These are phyloP conservation scores for Candida maris DNA, from an alignment of 805 yeast species.

Conservation along the genomic window DNA sequence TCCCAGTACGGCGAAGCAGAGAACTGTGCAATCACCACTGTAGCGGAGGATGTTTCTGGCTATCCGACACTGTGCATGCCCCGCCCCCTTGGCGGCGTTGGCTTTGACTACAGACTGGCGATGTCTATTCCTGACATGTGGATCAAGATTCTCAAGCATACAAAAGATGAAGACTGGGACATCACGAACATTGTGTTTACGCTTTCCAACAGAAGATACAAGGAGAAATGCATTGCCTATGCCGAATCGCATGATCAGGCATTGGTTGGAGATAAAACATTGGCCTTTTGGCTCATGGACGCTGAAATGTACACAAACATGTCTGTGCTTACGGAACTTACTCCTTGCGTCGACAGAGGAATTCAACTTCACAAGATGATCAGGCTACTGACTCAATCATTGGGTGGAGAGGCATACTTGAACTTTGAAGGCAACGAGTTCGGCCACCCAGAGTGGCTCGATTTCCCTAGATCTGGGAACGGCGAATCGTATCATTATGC, in stretches of 20 bases:
- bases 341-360: conserved; percentile 84
- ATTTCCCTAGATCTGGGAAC: conserved; percentile 91
- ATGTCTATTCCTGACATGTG: conserved; percentile 99
- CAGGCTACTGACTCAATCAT: conserved; percentile 75
- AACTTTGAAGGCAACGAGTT: conserved; percentile 97
- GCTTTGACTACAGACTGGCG: conserved; percentile 88
- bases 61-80: conserved; percentile 92
- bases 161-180: conserved; percentile 87
- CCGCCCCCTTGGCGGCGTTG: conserved; percentile 75
- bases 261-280: conserved; percentile 91
- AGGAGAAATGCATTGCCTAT: conserved; percentile 85
- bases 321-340: conserved; percentile 70
- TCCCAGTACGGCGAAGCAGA: conserved; percentile 41
- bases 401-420: conserved; percentile 97
- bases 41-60: conserved; percentile 97
- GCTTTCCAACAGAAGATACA: conserved; percentile 81
- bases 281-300: conserved; percentile 98
- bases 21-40: conserved; percentile 48
- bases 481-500: conserved; percentile 89
- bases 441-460: conserved; percentile 99
- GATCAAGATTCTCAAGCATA: conserved; percentile 88
- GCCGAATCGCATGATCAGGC: conserved; percentile 98
- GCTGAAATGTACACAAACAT: conserved; percentile 96
- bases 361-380: conserved; percentile 88
- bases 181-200: conserved; percentile 75